Evolutionary conservation across 768 basidiomycete species (phyloP), one percentile per base, ranked within the genome.

Genomic region (Macrolepiota dolichaula): DNA sequence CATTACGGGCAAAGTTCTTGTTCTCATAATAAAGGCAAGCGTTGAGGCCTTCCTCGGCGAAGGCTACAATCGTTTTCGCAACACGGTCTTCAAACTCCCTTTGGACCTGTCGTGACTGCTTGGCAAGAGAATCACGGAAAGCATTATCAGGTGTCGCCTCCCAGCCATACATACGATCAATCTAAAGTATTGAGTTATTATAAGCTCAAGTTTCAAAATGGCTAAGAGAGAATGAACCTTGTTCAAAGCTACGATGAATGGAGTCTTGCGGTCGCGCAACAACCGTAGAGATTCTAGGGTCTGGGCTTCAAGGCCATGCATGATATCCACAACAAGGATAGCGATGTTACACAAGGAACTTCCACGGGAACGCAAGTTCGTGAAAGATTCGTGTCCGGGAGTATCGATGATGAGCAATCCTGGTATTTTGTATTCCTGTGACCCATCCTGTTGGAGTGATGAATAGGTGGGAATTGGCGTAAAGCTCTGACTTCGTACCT

Each of bases 321-420:
- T 96, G 72, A 98, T 97, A 81, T 98, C 97, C 35, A 99, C 96
- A 62, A 99, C 97, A 53, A 99, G 86, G 69, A 99, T 94, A 61
- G 97, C 97, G 63, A 99, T 98, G 77, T 99, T 98, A 76, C 96
- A 98, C 24, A 99, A 82, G 6, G 95, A 97, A 64, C 93, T 95
- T 71, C 97, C 97, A 71, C 97, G 91, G 15, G 90, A 87, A 51
- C 97, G 92, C 71, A 98, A 74, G 73, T 98, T 98, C 7, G 94
- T 94, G 83, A 99, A 99, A 4, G 95, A 96, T 76, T 98, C 97
- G 86, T 99, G 97, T 59, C 97, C 97, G 59, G 97, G 97, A 1
- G 97, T 99, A 72, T 99, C 97, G 67, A 99, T 98, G 67, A 99
- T 73, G 58, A 99, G 82, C 15, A 99, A 83, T 73, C 97, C 97